These are phyloP conservation scores for Hypoxylon sp. DNA, from an alignment of 2,329 filamentous ascomycete genomes.

Conservation along the genomic window DNA sequence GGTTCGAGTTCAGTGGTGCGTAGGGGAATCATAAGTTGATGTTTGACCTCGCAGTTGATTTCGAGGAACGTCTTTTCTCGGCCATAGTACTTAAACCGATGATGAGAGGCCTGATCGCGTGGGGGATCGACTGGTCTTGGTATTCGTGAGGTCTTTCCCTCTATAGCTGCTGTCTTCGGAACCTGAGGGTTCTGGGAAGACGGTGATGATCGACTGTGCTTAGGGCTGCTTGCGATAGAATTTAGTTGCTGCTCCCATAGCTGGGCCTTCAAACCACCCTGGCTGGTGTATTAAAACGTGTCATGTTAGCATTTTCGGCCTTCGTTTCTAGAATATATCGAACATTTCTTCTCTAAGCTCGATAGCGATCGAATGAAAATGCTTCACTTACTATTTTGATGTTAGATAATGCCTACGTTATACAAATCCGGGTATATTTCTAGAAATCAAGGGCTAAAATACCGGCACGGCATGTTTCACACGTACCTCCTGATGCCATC, in stretches of 20 bases:
- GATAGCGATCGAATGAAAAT: too few relatives aligned
- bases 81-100: neutral
- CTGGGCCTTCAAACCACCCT: neutral
- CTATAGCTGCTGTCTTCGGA: neutral
- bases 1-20: neutral
- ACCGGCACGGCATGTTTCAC: too few relatives aligned
- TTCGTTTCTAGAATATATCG: too few relatives aligned
- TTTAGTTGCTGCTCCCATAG: conserved; percentile 1
- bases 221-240: neutral
- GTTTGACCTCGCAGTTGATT: neutral
- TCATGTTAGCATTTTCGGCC: too few relatives aligned
- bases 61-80: neutral
- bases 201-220: neutral
- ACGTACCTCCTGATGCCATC: neutral
- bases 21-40: neutral
- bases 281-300: too few relatives aligned
- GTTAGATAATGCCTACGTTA: too few relatives aligned
- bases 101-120: neutral
- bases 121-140: neutral
- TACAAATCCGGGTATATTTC: too few relatives aligned
- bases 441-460: too few relatives aligned
- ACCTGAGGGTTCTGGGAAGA: neutral
- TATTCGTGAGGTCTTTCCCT: neutral
- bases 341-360: too few relatives aligned
- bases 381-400: too few relatives aligned